Evolutionary conservation across 1,139 yeast species (phyloP), one percentile per base, ranked within the genome.

Genomic region (Maudiozyma humilis): DNA sequence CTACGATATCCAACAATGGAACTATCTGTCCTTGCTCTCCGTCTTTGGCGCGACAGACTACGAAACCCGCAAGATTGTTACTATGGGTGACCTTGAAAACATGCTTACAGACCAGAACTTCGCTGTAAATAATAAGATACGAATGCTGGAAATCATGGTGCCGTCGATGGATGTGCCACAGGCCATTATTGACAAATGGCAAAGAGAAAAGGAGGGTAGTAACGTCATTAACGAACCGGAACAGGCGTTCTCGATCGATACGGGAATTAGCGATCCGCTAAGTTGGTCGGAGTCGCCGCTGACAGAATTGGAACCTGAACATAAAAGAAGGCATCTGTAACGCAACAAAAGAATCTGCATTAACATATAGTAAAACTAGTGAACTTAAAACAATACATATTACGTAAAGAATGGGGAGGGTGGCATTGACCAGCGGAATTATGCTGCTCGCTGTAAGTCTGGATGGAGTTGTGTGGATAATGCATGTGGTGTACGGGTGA

Each of bases 1-100:
- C 68, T 85, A 85, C 61, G 85, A 82, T 56, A 78, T 86, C 55
- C 94, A 85, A 64, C 76, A 80, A 45, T 86, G 95, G 95, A 76
- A 82, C 60, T 83, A 85, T 67, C 70, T 76, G 59, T 70, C 71
- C 46, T 63, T 86, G 44, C 71, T 85, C 53, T 78, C 79, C 32
- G 65, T 81, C 39, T 86, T 86, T 68, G 82, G 80, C 55, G 86
- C 88, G 48, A 69, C 69, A 52, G 69, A 71, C 72, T 55, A 85
- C 78, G 54, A 91, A 79, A 60, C 72, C 74, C 48, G 78, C 78
- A 57, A 66, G 63, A 38, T 68, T 76, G 56, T 76, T 74, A 59
- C 65, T 57, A 45, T 75, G 69, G 65, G 64, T 59, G 54, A 73
- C 63, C 42, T 86, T 78, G 64, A 50, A 38, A 48, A 63, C 5